Percentiles rank a stretch among this genome's conserved stretches.
Evolutionary conservation across 2,329 filamentous ascomycete genomes (phyloP).

Genomic region (Fusarium sp.): DNA sequence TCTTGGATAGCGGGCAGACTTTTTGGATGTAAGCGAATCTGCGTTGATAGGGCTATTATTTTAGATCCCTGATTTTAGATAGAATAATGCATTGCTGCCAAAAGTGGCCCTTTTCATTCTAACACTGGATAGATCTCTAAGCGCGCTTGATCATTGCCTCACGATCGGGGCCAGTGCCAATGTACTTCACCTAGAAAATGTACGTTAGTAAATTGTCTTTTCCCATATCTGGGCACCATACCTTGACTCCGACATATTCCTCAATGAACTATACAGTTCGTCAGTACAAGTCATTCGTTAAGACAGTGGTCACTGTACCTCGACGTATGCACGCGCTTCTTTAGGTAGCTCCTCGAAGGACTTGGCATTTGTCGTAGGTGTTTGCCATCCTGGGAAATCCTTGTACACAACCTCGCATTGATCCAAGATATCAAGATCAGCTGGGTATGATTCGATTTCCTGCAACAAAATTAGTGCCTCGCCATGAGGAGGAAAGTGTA

Average conservation of each 20-base stretch:
- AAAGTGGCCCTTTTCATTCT: not conserved
- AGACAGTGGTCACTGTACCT: conserved; percentile 33
- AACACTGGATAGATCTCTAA: not conserved
- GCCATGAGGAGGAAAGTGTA: not conserved
- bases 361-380: conserved; percentile 67
- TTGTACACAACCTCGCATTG: conserved; percentile 72
- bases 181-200: conserved; percentile 3
- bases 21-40: not conserved
- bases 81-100: not conserved
- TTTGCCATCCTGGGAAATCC: conserved; percentile 75
- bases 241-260: not conserved
- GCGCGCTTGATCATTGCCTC: conserved; percentile 67
- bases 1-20: not conserved
- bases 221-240: fast-evolving
- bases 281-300: not conserved
- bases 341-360: conserved; percentile 70
- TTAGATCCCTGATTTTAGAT: not conserved
- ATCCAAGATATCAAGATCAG: conserved; percentile 66
- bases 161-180: conserved; percentile 59
- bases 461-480: not conserved
- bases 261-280: not conserved
- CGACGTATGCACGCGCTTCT: conserved; percentile 71
- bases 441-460: conserved; percentile 65
- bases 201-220: not conserved
- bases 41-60: not conserved